Percentiles rank a stretch among this genome's conserved stretches.
Evolutionary conservation across 345 rosid genomes (phyloP).

Genomic region (Populus tremula): DNA sequence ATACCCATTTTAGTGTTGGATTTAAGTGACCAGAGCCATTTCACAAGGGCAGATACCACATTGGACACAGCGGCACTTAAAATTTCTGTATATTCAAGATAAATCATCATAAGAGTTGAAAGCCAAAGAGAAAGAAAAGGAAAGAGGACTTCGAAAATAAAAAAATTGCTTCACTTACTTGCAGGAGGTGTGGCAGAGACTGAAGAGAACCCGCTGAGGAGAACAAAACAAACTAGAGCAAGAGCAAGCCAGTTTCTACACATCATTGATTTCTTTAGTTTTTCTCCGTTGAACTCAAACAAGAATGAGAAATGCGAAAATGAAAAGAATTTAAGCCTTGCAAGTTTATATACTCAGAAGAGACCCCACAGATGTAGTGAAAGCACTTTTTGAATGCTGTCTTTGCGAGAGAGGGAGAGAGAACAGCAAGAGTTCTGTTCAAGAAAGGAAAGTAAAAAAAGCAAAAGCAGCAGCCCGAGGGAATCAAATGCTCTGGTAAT

Average conservation of each 20-base stretch:
- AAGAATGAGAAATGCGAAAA: not conserved
- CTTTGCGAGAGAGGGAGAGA: not conserved
- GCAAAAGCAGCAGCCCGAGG: not conserved
- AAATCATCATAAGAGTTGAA: not conserved
- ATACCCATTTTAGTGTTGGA: conserved; percentile 21
- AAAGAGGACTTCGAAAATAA: not conserved
- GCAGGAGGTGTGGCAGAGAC: conserved; percentile 81
- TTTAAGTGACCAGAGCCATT: conserved; percentile 36
- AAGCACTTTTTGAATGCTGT: not conserved
- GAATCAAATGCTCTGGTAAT: conserved; percentile 1
- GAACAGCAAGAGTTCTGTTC: not conserved
- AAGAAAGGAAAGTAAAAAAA: not conserved
- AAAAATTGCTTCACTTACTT: conserved; percentile 43
- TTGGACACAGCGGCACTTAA: conserved; percentile 21
- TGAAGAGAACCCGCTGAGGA: conserved; percentile 45
- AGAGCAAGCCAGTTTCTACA: not conserved
- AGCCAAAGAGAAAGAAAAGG: not conserved
- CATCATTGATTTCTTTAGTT: conserved; percentile 7
- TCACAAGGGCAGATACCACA: conserved; percentile 19
- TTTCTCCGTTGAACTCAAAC: not conserved
- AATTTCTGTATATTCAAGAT: conserved; percentile 21
- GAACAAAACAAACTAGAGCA: not conserved
- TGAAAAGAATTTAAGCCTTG: not conserved
- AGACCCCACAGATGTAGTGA: too few species aligned
- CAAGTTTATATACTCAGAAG: too few species aligned